Percentiles rank a stretch among this genome's conserved stretches.
These are phyloP conservation scores for Volutella citrinella DNA, from an alignment of 2,329 filamentous ascomycete species.

Conservation along the genomic window DNA sequence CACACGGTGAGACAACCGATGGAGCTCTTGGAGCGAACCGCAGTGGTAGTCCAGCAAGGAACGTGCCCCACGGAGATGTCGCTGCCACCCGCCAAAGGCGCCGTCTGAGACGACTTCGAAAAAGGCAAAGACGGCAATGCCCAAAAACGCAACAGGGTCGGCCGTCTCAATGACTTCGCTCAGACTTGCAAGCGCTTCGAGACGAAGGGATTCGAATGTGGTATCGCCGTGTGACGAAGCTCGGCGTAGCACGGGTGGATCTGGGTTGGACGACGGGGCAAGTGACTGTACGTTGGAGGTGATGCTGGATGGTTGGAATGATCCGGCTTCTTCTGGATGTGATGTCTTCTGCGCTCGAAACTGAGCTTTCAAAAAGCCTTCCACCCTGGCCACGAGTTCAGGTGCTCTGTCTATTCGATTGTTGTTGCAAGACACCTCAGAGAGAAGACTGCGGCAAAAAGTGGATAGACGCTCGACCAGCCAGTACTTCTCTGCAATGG, in stretches of 20 bases:
- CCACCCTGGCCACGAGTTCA: no score
- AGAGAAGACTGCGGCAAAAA: no score
- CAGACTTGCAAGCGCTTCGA: conserved; percentile 34
- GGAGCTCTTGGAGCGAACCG: conserved; percentile 29
- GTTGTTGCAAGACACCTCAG: no score
- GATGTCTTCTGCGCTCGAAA: no score
- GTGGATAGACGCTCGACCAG: no score
- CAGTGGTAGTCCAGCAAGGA: conserved; percentile 40
- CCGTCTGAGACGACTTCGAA: conserved; percentile 42
- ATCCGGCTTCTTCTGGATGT: no score
- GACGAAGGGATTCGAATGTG: conserved; percentile 18
- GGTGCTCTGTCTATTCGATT: no score
- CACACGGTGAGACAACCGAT: conserved; percentile 29
- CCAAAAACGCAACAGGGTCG: conserved; percentile 39
- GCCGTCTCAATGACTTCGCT: conserved; percentile 36
- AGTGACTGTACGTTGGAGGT: no score
- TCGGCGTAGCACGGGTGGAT: background rate
- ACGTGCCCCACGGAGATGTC: conserved; percentile 37
- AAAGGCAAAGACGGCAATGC: conserved; percentile 42
- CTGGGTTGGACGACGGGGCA: conserved; percentile 23
- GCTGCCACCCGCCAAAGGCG: conserved; percentile 36
- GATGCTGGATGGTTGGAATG: no score
- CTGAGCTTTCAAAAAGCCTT: no score
- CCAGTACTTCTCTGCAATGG: no score
- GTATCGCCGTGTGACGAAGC: background rate